Percentiles rank a stretch among this genome's conserved stretches.
Conservation (phyloP, 257 asterid genomes). For the Handroanthus guayacan region DNA sequence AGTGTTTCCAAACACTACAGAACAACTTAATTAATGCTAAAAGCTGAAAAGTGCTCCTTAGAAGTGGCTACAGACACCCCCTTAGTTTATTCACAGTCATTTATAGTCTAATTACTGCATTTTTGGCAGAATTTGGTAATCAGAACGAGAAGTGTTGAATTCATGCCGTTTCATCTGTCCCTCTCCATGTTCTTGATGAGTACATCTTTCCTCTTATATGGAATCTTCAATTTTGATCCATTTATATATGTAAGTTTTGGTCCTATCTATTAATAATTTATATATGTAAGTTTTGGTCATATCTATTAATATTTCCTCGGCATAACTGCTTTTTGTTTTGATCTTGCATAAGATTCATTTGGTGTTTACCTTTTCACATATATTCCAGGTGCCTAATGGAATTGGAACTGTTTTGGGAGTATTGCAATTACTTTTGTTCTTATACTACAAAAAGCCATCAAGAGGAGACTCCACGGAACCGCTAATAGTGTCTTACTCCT, state of each 20-base stretch:
- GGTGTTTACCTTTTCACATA: neutral
- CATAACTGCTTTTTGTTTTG: neutral
- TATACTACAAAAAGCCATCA: conserved; percentile 53
- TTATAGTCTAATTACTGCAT: neutral
- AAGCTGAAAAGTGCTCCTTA: too few species aligned
- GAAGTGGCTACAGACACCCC: too few species aligned
- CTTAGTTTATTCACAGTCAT: conserved; percentile 13
- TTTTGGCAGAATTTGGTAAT: conserved; percentile 64
- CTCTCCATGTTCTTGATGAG: conserved; percentile 68
- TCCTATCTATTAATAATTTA: conserved; percentile 37
- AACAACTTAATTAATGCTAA: too few species aligned
- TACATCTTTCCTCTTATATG: conserved; percentile 63
- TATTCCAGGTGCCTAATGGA: conserved; percentile 66
- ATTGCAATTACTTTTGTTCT: conserved; percentile 53
- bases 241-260: conserved; percentile 55
- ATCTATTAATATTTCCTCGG: conserved; percentile 14
- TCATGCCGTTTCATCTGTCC: conserved; percentile 71
- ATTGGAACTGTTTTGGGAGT: conserved; percentile 62
- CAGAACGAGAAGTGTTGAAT: conserved; percentile 65
- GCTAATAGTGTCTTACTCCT: conserved; percentile 50
- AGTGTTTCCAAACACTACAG: too few species aligned
- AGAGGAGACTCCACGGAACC: conserved; percentile 51
- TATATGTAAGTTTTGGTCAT: conserved; percentile 50
- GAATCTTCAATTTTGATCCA: conserved; percentile 65
- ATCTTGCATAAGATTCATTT: neutral